Evolutionary conservation across 306 rosid genomes (phyloP).

Genomic region (Sindora glabra): DNA sequence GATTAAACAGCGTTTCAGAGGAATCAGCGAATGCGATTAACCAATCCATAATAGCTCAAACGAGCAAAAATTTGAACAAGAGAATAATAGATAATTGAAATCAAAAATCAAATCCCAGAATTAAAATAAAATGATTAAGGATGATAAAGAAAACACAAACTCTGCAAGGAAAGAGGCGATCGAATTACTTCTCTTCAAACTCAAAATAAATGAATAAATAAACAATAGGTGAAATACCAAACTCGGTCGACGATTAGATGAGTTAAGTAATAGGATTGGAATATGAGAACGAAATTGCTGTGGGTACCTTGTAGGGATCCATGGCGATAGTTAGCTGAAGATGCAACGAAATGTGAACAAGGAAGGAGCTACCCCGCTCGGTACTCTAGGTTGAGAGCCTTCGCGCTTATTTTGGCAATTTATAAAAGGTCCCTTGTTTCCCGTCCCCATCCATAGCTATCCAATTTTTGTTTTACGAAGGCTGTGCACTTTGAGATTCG

Average conservation of each 20-base stretch:
- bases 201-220: no score
- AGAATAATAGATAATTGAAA: neutral
- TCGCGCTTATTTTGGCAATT: no score
- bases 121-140: neutral
- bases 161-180: no score
- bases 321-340: neutral
- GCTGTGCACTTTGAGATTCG: no score
- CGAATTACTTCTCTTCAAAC: no score
- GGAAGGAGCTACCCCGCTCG: neutral
- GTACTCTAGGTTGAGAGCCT: no score
- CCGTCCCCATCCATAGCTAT: no score
- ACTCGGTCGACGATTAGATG: neutral
- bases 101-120: neutral
- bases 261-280: neutral
- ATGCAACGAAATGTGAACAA: neutral
- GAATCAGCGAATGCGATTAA: neutral
- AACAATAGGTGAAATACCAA: no score
- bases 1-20: neutral
- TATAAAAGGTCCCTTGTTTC: no score
- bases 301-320: constrained; percentile 23
- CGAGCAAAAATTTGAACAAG: neutral
- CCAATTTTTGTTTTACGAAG: no score
- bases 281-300: neutral
- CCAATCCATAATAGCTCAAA: neutral
- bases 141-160: neutral